These are phyloP conservation scores for Phaeotremella skinneri DNA, from an alignment of 768 basidiomycete species.

Conservation along the genomic window DNA sequence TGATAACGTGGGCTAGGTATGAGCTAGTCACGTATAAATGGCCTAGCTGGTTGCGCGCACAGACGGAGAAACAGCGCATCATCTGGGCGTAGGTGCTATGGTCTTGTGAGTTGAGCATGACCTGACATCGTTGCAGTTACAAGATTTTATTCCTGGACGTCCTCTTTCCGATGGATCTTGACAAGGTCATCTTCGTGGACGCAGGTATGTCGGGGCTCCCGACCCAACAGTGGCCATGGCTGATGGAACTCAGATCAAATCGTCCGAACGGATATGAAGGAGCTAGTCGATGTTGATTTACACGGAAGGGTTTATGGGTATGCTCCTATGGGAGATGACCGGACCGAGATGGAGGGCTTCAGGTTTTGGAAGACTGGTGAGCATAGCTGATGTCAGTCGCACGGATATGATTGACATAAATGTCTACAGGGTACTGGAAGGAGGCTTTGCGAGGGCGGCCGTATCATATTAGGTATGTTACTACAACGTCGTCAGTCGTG, in stretches of 20 bases:
- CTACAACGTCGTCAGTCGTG: neutral
- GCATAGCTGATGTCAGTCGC: neutral
- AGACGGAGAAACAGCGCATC: constrained; percentile 95
- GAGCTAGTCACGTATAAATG: constrained; percentile 98
- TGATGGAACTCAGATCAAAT: constrained; percentile 57
- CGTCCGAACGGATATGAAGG: constrained; percentile 90
- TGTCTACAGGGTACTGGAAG: constrained; percentile 58
- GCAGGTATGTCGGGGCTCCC: constrained; percentile 54
- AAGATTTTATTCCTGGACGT: constrained; percentile 99
- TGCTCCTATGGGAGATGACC: constrained; percentile 96
- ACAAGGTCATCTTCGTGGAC: constrained; percentile 98
- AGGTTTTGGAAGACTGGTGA: constrained; percentile 94
- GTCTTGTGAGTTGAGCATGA: neutral
- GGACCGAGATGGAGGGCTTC: constrained; percentile 93
- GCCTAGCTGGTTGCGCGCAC: constrained; percentile 96
- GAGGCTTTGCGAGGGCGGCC: constrained; percentile 77
- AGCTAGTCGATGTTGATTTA: constrained; percentile 88
- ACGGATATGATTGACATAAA: neutral
- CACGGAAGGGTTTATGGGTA: constrained; percentile 93
- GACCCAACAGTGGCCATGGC: neutral
- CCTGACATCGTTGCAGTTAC: constrained; percentile 56
- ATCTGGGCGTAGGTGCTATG: constrained; percentile 72
- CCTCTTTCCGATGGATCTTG: constrained; percentile 96
- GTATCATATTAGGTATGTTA: constrained; percentile 86
- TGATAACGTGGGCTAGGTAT: constrained; percentile 54